These are phyloP conservation scores for Penicillium brasilianum DNA, from an alignment of 2,329 filamentous ascomycete genomes.

Conservation along the genomic window DNA sequence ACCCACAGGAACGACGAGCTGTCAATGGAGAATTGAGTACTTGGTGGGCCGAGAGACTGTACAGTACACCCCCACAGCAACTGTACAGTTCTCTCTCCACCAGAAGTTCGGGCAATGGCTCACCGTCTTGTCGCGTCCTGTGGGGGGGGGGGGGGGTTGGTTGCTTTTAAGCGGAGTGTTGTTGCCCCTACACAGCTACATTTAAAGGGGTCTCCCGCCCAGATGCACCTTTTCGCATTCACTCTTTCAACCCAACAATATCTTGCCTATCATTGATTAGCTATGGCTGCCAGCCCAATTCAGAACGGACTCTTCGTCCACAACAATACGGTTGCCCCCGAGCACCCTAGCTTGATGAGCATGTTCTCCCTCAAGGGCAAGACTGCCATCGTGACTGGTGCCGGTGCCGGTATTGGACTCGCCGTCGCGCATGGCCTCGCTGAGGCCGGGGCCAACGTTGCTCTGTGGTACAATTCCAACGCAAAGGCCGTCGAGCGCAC, in stretches of 20 bases:
- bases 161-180: not conserved
- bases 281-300: conserved; percentile 44
- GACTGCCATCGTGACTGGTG: conserved; percentile 72
- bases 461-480: conserved; percentile 75
- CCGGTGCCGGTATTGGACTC: conserved; percentile 72
- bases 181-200: conserved; percentile 17
- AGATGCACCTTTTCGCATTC: not conserved
- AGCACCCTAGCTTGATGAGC: conserved; percentile 59
- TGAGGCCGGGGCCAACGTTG: conserved; percentile 73
- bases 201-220: conserved; percentile 15
- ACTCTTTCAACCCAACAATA: not conserved
- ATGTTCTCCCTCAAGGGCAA: conserved; percentile 73
- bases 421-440: conserved; percentile 67
- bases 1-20: conserved; percentile 11
- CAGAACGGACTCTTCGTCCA: conserved; percentile 60
- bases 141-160: not conserved
- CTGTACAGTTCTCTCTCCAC: not conserved
- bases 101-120: conserved; percentile 11
- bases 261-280: conserved; percentile 10
- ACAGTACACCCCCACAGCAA: conserved; percentile 2
- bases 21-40: conserved; percentile 1
- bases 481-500: conserved; percentile 66
- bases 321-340: conserved; percentile 58
- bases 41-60: not conserved
- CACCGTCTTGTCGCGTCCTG: conserved; percentile 15